Base-by-base conservation (phyloP, 345 rosid genomes). In the Euphorbia tirucalli region DNA sequence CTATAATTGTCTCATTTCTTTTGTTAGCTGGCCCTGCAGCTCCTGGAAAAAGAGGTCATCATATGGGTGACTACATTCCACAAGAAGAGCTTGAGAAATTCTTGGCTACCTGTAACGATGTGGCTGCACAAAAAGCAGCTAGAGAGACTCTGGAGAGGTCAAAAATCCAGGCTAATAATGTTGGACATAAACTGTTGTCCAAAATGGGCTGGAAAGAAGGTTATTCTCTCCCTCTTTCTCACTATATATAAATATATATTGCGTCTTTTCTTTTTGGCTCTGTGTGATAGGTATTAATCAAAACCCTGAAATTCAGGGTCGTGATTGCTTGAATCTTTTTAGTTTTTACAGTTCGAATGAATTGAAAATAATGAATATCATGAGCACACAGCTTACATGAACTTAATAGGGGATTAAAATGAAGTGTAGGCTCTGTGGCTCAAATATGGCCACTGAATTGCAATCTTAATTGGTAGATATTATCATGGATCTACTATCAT, bases 171-270 rank as follows among this genome's bases (percentile, higher is more conserved):
- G 91, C 99, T 46, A 94, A 91, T 80, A 93, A 96, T 71, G 97
- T 96, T 61, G 99, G 99, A 54, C 99, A 96, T 77, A 93, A 75
- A 57, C 93, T 96, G 66, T 80, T 91, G 81, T 89, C 99, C 13
- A 92, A 91, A 87, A 96, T 96, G 98, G 99, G 99, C 24, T 93
- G 98, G 99, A 93, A 82, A 93, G 99, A 93, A 93, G 99, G 98
- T 96, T 13, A 43, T 16, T 59, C 63, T 50, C 74, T 19, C 74
- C 61, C 72, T 32, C 59, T 30, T 54, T 35, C 76, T 60, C 16
- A 14, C 27, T 41, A 52, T n/a, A n/a, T n/a, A n/a, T n/a, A n/a
- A n/a, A n/a, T n/a, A n/a, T n/a, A n/a, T n/a, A n/a, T n/a, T n/a
- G n/a, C n/a, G 15, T 31, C 21, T 58, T 58, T 31, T 4, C 19